Evolutionary conservation across 1,139 yeast species (phyloP).

Genomic region (Yamadazyma diospyri): DNA sequence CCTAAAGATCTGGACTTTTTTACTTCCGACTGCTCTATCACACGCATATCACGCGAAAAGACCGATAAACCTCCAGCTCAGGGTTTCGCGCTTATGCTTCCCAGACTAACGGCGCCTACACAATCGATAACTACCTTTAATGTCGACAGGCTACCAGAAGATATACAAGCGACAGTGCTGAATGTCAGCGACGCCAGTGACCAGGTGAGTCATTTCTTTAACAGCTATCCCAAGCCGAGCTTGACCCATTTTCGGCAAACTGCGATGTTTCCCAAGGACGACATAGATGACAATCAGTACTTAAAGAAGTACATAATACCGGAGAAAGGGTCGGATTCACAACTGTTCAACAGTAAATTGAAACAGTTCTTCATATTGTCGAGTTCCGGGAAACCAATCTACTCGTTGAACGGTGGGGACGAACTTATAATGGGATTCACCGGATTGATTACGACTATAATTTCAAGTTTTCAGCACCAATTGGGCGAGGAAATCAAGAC

Average conservation of each 20-base stretch:
- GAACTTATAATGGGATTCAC: constrained; percentile 68
- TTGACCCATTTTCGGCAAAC: constrained; percentile 8
- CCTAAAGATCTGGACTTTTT: too few species aligned
- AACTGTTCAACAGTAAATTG: constrained; percentile 38
- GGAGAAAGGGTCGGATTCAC: constrained; percentile 22
- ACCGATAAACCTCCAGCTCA: not conserved
- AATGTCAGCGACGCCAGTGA: constrained; percentile 14
- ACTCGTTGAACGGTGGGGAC: constrained; percentile 75
- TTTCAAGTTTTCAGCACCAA: constrained; percentile 55
- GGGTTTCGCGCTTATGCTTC: constrained; percentile 1
- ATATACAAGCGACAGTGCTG: constrained; percentile 1
- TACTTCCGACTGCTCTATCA: too few species aligned
- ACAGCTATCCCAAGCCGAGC: constrained; percentile 5
- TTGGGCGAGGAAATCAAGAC: constrained; percentile 28
- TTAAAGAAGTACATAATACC: constrained; percentile 16
- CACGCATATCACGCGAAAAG: too few species aligned
- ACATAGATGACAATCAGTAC: constrained; percentile 13
- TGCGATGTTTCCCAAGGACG: constrained; percentile 11
- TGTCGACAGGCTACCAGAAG: constrained; percentile 7
- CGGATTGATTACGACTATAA: constrained; percentile 67
- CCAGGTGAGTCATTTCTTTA: constrained; percentile 25
- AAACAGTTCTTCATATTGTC: constrained; percentile 85
- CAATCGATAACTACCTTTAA: constrained; percentile 6
- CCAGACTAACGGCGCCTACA: constrained; percentile 1
- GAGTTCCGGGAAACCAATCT: constrained; percentile 90